A percentile compares a stretch with the other conserved stretches of the same genome.
phyloP scores from a whole-genome alignment of 192 early-diverging fungal species.

The Physocladia obscura region DNA sequence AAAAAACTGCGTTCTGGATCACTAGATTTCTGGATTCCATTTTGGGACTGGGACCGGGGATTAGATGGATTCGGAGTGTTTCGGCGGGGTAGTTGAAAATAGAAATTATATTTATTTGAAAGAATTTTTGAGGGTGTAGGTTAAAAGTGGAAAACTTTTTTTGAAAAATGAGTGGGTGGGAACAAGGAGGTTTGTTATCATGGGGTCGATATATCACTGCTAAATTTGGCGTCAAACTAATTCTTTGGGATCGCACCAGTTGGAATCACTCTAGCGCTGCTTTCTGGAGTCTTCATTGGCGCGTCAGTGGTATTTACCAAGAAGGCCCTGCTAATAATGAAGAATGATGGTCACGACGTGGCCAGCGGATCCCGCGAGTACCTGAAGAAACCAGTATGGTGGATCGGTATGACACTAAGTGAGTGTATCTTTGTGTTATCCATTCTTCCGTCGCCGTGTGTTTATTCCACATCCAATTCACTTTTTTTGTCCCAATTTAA shows the following conservation, averaged over 20 bases:
- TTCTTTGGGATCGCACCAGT: conserved; percentile 32
- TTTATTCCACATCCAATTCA: neutral
- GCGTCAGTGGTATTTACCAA: conserved; percentile 87
- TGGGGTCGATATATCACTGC: too few relatives aligned
- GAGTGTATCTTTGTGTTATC: conserved; percentile 14
- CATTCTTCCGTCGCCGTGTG: neutral
- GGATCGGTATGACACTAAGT: conserved; percentile 83
- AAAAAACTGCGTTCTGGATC: conserved; percentile 7
- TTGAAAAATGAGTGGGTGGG: neutral
- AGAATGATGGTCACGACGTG: conserved; percentile 66
- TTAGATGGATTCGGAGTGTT: conserved; percentile 13
- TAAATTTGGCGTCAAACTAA: too few relatives aligned
- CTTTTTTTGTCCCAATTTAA: neutral
- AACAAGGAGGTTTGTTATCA: neutral
- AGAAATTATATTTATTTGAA: neutral
- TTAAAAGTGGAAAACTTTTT: too few relatives aligned
- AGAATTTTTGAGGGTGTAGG: too few relatives aligned
- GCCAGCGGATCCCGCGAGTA: conserved; percentile 74
- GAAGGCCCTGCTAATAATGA: conserved; percentile 79
- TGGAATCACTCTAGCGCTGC: conserved; percentile 82
- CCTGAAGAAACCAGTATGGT: conserved; percentile 86
- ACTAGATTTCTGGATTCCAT: conserved; percentile 38
- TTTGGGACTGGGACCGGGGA: conserved; percentile 24
- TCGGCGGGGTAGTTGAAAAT: neutral
- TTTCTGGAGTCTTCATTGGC: conserved; percentile 80